Evolutionary conservation across 306 rosid genomes (phyloP).

Genomic region (Ormosia semicastrata): DNA sequence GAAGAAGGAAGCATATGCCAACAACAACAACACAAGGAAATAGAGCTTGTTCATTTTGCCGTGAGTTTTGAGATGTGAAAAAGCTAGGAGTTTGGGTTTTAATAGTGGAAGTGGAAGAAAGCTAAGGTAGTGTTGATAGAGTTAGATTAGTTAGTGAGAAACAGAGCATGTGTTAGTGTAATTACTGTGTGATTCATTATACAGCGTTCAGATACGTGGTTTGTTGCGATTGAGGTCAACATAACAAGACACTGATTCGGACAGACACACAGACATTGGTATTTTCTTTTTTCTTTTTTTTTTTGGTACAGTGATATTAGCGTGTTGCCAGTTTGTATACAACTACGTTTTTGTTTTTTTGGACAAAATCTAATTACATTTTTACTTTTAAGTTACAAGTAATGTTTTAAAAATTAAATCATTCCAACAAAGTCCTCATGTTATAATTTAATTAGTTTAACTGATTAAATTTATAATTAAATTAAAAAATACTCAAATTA

Average conservation of each 20-base stretch:
- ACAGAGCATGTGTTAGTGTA: slow-evolving; percentile 21
- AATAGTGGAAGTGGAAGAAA: not conserved
- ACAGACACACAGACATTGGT: not conserved
- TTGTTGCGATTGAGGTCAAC: not conserved
- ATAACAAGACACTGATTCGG: too few species aligned
- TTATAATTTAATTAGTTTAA: too few species aligned
- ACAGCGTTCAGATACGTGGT: not conserved
- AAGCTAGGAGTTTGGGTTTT: not conserved
- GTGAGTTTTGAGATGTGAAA: not conserved
- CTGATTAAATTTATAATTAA: too few species aligned
- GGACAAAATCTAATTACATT: too few species aligned
- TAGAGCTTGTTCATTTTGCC: slow-evolving; percentile 27
- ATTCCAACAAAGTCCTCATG: too few species aligned
- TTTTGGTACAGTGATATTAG: too few species aligned
- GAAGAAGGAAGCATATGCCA: not conserved
- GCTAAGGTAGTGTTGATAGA: not conserved
- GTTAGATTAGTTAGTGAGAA: not conserved
- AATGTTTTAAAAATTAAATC: too few species aligned
- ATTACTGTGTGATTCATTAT: too few species aligned
- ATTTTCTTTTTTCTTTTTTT: too few species aligned
- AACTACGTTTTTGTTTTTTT: not conserved
- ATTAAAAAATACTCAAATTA: too few species aligned
- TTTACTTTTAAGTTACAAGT: too few species aligned
- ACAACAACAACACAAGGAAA: not conserved
- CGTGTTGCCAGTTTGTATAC: not conserved